phyloP scores from a whole-genome alignment of 768 basidiomycete species.

The Pholiota molesta region DNA sequence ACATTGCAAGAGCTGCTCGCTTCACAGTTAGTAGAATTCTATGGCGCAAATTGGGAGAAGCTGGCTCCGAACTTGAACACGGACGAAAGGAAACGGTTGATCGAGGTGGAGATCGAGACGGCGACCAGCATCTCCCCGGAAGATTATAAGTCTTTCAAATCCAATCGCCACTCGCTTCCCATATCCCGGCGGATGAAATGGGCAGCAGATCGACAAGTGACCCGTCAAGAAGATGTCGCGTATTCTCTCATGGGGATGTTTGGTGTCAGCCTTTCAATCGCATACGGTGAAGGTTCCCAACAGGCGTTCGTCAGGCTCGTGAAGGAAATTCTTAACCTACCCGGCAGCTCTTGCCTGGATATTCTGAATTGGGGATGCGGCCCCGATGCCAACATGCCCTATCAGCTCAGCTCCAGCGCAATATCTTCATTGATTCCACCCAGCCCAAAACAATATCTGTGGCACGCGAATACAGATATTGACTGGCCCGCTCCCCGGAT shows the following conservation, averaged over 20 bases:
- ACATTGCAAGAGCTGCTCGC: conserved; percentile 20
- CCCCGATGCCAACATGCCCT: neutral
- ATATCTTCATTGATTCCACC: neutral
- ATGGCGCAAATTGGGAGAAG: conserved; percentile 6
- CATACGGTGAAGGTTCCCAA: conserved; percentile 15
- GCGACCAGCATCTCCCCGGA: conserved; percentile 5
- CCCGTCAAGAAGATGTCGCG: conserved; percentile 12
- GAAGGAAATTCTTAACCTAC: conserved; percentile 7
- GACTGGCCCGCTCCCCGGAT: neutral
- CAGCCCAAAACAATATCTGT: neutral
- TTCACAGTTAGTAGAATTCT: conserved; percentile 7
- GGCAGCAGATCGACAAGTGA: conserved; percentile 12
- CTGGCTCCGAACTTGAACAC: neutral
- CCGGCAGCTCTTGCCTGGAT: neutral
- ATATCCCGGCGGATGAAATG: conserved; percentile 12
- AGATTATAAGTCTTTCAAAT: neutral
- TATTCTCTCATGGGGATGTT: conserved; percentile 17
- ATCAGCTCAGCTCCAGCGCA: neutral
- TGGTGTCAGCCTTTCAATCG: conserved; percentile 14
- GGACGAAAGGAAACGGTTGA: neutral
- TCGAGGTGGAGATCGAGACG: neutral
- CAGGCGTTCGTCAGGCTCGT: conserved; percentile 17
- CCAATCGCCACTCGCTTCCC: neutral
- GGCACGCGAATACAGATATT: neutral
- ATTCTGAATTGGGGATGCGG: neutral